Evolutionary conservation across 73 alveolate species (phyloP), one percentile per base, ranked within the genome.

Genomic region (Paramecium octaurelia): DNA sequence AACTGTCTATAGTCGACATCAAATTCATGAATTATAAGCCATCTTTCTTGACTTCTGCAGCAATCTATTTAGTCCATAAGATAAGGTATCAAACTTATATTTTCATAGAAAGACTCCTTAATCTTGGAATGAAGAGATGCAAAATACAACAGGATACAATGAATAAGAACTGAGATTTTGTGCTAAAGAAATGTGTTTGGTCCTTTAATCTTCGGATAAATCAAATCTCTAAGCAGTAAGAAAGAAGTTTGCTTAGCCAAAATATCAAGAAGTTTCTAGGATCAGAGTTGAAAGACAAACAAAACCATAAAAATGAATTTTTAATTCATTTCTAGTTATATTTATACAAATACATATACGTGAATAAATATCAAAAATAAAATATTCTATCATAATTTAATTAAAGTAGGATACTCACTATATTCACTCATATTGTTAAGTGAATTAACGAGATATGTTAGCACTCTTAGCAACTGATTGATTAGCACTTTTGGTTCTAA

Each of bases 211-310:
- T 23, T 38, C 58, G 50, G 83, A 86, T 64, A 38, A 88, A 75
- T 31, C 24, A 3, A 70, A 70, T 85, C 93, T 95, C 43, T 86
- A 93, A 88, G 97, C 97, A 6, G 95, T 95, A 6, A 95, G 94
- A 43, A 95, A 86, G 88, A 94, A 95, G 93, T 95, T 95, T 92
- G 86, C 96, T 64, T 73, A 93, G 59, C 21, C 86, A 38, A 95
- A 95, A 77, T 94, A 58, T 89, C 50, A 36, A 34, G 97, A 94
- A 86, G 97, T 95, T 38, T 85, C 97, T 31, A 95, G 92, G 38
- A 95, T 93, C 38, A 93, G 93, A 71, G 92, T 93, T 18, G 70
- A 77, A 44, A 38, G 86, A 35, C 86, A 70, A 70, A 29, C 86
- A 6, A 70, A 70, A 48, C n/a, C 27, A 48, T 59, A 59, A 59